These are phyloP conservation scores for Akanthomyces muscarius DNA, from an alignment of 2,329 filamentous ascomycete species.

Conservation along the genomic window DNA sequence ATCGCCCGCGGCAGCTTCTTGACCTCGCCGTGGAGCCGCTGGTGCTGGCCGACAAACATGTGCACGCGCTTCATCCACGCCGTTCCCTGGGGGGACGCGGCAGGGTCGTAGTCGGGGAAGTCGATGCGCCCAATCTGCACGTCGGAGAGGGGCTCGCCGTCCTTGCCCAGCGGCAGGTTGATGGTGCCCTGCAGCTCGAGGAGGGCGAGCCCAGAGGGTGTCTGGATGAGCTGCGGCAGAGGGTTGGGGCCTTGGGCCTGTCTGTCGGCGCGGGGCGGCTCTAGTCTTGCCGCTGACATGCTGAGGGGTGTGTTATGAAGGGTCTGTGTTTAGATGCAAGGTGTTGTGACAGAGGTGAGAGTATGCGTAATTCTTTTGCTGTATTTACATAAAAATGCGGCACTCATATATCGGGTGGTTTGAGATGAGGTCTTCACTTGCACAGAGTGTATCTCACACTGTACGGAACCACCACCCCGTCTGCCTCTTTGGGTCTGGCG, in stretches of 20 bases:
- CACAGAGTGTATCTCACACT: background rate
- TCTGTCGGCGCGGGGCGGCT: slow-evolving; percentile 32
- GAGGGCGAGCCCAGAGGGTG: slow-evolving; percentile 82
- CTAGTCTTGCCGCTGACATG: slow-evolving; percentile 38
- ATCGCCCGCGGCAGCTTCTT: slow-evolving; percentile 78
- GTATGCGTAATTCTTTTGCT: background rate
- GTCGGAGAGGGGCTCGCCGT: slow-evolving; percentile 29
- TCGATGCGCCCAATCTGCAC: slow-evolving; percentile 63
- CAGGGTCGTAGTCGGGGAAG: slow-evolving; percentile 69
- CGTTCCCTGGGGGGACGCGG: slow-evolving; percentile 38
- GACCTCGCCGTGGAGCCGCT: slow-evolving; percentile 83
- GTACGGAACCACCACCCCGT: background rate
- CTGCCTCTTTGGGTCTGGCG: slow-evolving; percentile 8
- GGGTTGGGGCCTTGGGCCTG: slow-evolving; percentile 39
- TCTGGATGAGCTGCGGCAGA: slow-evolving; percentile 79
- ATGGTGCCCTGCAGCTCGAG: slow-evolving; percentile 91
- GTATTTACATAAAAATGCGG: background rate
- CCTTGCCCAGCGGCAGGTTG: slow-evolving; percentile 57
- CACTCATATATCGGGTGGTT: background rate
- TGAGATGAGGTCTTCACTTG: slow-evolving; percentile 1
- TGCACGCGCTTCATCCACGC: slow-evolving; percentile 90
- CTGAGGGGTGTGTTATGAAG: background rate
- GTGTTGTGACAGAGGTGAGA: background rate
- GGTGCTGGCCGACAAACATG: slow-evolving; percentile 82
- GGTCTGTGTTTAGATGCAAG: background rate